Conservation (phyloP, 2,329 filamentous ascomycete genomes). For the Chaetomiaceae sp. region DNA sequence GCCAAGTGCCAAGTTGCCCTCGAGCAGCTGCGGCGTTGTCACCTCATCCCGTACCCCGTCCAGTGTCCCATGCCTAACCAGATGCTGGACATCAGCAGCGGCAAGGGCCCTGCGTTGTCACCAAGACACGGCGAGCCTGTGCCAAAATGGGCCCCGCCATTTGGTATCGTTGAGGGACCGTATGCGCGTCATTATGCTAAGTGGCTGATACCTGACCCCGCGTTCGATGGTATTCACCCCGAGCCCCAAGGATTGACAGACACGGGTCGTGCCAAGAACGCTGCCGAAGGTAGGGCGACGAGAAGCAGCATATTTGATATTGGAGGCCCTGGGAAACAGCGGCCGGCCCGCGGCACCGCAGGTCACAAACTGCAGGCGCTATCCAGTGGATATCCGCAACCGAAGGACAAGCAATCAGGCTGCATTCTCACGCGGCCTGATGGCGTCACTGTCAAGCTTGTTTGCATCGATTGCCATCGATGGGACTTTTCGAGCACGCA, state of each 20-base stretch:
- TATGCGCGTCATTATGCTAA: conserved; percentile 92
- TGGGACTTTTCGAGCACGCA: conserved; percentile 95
- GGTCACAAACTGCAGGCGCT: conserved; percentile 65
- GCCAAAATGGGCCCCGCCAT: conserved; percentile 77
- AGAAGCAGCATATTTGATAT: conserved; percentile 66
- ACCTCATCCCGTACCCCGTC: conserved; percentile 84
- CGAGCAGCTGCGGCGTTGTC: conserved; percentile 88
- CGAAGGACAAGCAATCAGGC: conserved; percentile 78
- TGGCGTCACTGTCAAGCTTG: conserved; percentile 80
- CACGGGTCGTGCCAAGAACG: conserved; percentile 40
- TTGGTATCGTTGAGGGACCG: conserved; percentile 85
- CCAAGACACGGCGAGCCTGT: conserved; percentile 58
- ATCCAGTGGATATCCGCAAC: conserved; percentile 64
- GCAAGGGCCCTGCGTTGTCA: conserved; percentile 67
- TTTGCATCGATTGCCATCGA: conserved; percentile 82
- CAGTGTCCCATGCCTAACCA: conserved; percentile 61
- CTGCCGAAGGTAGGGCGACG: conserved; percentile 70
- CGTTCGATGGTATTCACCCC: conserved; percentile 68
- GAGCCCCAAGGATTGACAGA: conserved; percentile 43
- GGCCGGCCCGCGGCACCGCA: conserved; percentile 45
- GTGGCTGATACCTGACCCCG: conserved; percentile 87
- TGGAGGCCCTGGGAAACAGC: conserved; percentile 44
- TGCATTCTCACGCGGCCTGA: conserved; percentile 83
- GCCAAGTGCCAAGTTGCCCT: conserved; percentile 91
- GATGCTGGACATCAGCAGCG: conserved; percentile 67